These are phyloP conservation scores for Termitomyces bulborhizus DNA, from an alignment of 768 basidiomycete genomes.

Conservation along the genomic window DNA sequence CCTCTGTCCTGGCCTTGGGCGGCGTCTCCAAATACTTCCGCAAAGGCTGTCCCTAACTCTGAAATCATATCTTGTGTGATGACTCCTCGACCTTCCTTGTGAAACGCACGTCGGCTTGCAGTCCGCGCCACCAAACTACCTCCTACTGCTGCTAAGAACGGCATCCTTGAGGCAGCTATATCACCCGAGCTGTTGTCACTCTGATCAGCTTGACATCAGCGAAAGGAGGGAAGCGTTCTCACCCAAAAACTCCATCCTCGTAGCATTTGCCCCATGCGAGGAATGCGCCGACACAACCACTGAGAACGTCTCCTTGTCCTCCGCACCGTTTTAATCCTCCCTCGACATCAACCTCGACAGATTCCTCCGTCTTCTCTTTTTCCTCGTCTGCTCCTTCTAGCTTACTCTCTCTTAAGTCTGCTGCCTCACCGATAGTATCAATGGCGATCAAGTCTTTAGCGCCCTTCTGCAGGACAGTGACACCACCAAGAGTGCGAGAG, in stretches of 20 bases:
- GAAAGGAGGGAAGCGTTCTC: constrained; percentile 13
- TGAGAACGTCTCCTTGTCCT: constrained; percentile 93
- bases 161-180: constrained; percentile 59
- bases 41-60: constrained; percentile 62
- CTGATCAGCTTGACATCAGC: neutral
- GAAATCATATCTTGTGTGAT: constrained; percentile 77
- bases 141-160: constrained; percentile 79
- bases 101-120: constrained; percentile 71
- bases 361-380: constrained; percentile 49
- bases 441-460: constrained; percentile 74
- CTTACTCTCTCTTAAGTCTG: constrained; percentile 37
- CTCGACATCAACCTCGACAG: constrained; percentile 56
- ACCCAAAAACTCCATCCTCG: constrained; percentile 82
- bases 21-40: constrained; percentile 61
- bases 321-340: constrained; percentile 93
- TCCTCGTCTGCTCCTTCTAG: constrained; percentile 38
- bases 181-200: neutral
- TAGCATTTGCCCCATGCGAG: constrained; percentile 96
- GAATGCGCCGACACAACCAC: constrained; percentile 82
- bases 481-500: constrained; percentile 74
- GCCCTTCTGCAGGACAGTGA: constrained; percentile 90
- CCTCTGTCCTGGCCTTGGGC: constrained; percentile 32
- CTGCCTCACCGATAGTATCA: constrained; percentile 55
- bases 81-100: constrained; percentile 69
- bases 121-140: constrained; percentile 88